Evolutionary conservation across 1,284 basidiomycete genomes (phyloP).

Genomic region (Cerioporus squamosus): DNA sequence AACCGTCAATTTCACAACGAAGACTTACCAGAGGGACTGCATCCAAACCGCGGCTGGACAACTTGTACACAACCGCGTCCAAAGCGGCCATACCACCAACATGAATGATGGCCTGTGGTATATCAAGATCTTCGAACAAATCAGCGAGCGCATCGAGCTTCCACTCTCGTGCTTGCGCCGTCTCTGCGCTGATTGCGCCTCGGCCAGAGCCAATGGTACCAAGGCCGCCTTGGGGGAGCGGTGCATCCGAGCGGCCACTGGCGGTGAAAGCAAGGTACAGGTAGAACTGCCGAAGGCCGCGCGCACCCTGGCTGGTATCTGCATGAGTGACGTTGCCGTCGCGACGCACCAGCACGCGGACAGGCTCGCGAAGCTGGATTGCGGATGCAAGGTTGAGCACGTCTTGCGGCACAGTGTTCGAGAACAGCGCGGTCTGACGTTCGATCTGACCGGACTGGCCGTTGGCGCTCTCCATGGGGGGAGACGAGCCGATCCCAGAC

Average conservation of each 20-base stretch:
- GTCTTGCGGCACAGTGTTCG: constrained; percentile 93
- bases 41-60: constrained; percentile 86
- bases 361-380: constrained; percentile 92
- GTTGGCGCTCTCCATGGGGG: constrained; percentile 22
- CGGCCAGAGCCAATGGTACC: constrained; percentile 92
- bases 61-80: constrained; percentile 87
- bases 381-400: constrained; percentile 88
- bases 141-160: constrained; percentile 96
- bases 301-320: constrained; percentile 73
- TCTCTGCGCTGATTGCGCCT: constrained; percentile 79
- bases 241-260: constrained; percentile 71
- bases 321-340: constrained; percentile 85
- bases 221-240: constrained; percentile 62
- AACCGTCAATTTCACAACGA: neutral
- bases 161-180: constrained; percentile 91
- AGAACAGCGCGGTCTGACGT: constrained; percentile 95
- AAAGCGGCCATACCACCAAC: constrained; percentile 86
- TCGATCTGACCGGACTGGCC: constrained; percentile 51
- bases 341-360: constrained; percentile 94
- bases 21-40: constrained; percentile 77
- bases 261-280: constrained; percentile 92
- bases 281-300: constrained; percentile 91
- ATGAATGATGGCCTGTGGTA: constrained; percentile 85
- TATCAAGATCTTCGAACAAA: constrained; percentile 89
- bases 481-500: constrained; percentile 51